Base-by-base conservation (phyloP, 106 monocot species). In the Dendrobium chrysotoxum region DNA sequence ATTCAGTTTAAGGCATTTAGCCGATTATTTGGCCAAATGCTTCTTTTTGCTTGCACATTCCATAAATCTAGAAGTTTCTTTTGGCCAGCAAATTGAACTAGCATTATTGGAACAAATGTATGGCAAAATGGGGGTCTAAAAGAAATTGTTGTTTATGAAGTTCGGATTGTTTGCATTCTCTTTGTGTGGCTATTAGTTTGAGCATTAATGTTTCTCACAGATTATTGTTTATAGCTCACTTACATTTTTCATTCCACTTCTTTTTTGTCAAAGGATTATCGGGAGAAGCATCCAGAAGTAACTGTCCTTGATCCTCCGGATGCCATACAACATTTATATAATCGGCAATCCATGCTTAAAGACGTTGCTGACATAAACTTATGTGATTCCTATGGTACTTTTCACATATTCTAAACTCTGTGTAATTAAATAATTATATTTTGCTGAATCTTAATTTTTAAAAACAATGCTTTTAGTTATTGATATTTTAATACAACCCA, bases 271-370 rank as follows among this genome's bases (percentile, higher is more conserved):
- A 81, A 96, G 96, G 91, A 88, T 81, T 96, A 91, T 83, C 77
- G 82, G 35, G 87, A 92, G 76, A 80, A 87, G 78, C 93, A 96
- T 86, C 96, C 96, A 47, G 93, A 96, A 77, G 96, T 96, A 18
- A 96, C 91, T 80, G 88, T 96, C 70, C 93, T 96, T 81, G 96
- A 96, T 78, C 96, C 96, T 66, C 96, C 96, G 38, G 89, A 88
- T 87, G 96, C 96, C 72, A 91, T 93, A 79, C 88, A 88, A 72
- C 93, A 90, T 77, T 53, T 96, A 76, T 79, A 84, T 68, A 96
- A 96, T 88, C 91, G 96, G 17, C 93, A 96, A 82, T 96, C 93
- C 17, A 96, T 96, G 96, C 96, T 96, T 66, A 75, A 93, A 79
- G 96, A 92, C 81, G 96, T 96, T 40, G 91, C 96, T 78, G 91